Percentiles rank a stretch among this genome's conserved stretches.
These are phyloP conservation scores for Takashimella koratensis DNA, from an alignment of 1,284 basidiomycete genomes.

Conservation along the genomic window DNA sequence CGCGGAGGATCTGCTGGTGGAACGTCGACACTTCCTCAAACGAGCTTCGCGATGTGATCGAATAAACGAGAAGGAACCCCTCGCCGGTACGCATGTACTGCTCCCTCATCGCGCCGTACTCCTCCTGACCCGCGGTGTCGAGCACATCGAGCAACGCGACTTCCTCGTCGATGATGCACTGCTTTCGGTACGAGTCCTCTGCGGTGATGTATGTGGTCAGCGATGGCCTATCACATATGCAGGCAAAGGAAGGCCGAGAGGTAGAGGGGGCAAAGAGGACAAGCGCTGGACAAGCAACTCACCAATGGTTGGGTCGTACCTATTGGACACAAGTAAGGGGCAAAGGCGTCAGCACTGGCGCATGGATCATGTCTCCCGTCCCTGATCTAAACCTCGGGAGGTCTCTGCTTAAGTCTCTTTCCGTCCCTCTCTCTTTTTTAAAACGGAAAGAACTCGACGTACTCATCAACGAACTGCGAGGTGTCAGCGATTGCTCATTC, in stretches of 20 bases:
- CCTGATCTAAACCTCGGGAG: neutral
- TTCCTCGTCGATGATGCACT: conserved; percentile 96
- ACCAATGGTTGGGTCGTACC: conserved; percentile 91
- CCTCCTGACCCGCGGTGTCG: conserved; percentile 98
- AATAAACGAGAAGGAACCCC: conserved; percentile 97
- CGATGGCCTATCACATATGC: neutral
- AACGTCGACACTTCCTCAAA: conserved; percentile 98
- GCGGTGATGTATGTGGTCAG: conserved; percentile 10
- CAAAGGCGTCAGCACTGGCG: too few species aligned
- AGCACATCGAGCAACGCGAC: conserved; percentile 95
- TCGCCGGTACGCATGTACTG: conserved; percentile 57
- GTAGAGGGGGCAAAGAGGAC: too few species aligned
- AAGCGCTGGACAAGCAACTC: too few species aligned
- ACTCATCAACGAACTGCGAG: conserved; percentile 92
- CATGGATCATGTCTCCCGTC: neutral
- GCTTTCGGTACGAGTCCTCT: conserved; percentile 89
- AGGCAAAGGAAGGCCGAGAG: neutral
- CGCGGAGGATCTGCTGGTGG: conserved; percentile 85
- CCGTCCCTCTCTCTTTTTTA: neutral
- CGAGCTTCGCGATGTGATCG: conserved; percentile 95
- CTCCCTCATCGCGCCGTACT: conserved; percentile 67
- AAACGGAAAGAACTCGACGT: conserved; percentile 12
- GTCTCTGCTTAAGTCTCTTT: neutral
- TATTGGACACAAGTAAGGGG: too few species aligned
- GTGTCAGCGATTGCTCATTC: conserved; percentile 12